A percentile compares a stretch with the other conserved stretches of the same genome.
Evolutionary conservation across 2,329 filamentous ascomycete species (phyloP).

Genomic region (Teratosphaeria gauchensis): DNA sequence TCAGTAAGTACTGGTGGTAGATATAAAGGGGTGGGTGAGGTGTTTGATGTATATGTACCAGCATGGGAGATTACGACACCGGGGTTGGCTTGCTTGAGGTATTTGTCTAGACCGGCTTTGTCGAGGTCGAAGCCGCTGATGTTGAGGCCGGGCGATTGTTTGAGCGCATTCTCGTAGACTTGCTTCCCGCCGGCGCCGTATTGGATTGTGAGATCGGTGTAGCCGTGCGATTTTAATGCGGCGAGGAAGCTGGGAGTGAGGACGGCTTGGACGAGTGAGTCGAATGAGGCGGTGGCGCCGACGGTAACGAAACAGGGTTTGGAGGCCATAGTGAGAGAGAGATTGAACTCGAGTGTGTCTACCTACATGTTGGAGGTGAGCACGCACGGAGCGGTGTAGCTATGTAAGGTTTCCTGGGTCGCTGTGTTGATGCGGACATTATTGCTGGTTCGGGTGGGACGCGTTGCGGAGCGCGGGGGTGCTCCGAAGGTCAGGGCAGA

Average conservation of each 20-base stretch:
- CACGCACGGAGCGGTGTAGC: background rate
- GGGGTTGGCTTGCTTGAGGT: conserved; percentile 48
- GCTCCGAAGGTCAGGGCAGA: background rate
- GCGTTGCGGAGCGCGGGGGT: background rate
- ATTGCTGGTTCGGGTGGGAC: background rate
- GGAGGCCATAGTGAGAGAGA: conserved; percentile 2
- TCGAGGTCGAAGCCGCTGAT: conserved; percentile 61
- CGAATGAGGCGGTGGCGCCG: conserved; percentile 82
- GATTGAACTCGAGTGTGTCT: background rate
- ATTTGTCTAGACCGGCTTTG: conserved; percentile 44
- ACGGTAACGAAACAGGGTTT: conserved; percentile 75
- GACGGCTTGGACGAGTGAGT: conserved; percentile 56
- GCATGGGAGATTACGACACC: conserved; percentile 84
- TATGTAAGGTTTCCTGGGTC: background rate
- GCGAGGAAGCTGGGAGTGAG: conserved; percentile 54
- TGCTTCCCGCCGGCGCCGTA: conserved; percentile 59
- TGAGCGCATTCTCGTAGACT: conserved; percentile 18
- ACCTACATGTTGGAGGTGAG: background rate
- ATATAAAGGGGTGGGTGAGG: too few relatives aligned
- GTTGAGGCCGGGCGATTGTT: conserved; percentile 24
- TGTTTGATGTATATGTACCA: too few relatives aligned
- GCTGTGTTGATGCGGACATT: background rate
- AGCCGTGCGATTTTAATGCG: conserved; percentile 49
- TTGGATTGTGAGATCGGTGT: conserved; percentile 67
- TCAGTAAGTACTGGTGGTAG: too few relatives aligned